These are phyloP conservation scores for Nicotiana otophora DNA, from an alignment of 257 asterid species.

Conservation along the genomic window DNA sequence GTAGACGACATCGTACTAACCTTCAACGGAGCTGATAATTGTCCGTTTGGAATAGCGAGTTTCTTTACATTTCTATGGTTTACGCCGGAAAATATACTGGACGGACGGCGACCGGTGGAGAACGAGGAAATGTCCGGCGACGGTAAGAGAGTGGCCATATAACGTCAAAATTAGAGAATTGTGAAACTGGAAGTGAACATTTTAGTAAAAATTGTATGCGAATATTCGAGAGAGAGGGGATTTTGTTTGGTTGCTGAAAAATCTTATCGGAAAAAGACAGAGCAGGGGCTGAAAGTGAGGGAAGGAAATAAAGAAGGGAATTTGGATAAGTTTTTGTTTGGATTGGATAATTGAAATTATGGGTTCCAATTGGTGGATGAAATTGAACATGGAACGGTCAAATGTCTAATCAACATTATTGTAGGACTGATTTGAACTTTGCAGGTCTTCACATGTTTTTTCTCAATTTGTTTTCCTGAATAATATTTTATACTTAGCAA, in stretches of 20 bases:
- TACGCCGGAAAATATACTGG: neutral
- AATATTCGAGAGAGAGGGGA: slow-evolving; percentile 15
- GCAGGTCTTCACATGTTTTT: no score
- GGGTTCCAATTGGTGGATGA: slow-evolving; percentile 15
- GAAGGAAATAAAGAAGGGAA: slow-evolving; percentile 10
- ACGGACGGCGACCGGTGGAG: slow-evolving; percentile 13
- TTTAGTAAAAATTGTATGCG: neutral
- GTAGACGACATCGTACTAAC: slow-evolving; percentile 31
- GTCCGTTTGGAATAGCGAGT: slow-evolving; percentile 14
- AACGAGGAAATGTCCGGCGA: slow-evolving; percentile 31
- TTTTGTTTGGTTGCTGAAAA: slow-evolving; percentile 5
- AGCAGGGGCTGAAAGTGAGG: slow-evolving; percentile 30
- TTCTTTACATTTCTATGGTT: neutral
- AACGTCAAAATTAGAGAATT: slow-evolving; percentile 26
- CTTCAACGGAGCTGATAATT: slow-evolving; percentile 34
- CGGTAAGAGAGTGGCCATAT: slow-evolving; percentile 32
- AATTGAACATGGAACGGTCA: slow-evolving; percentile 12
- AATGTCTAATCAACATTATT: neutral
- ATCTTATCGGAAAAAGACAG: slow-evolving; percentile 33
- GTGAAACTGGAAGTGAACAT: neutral
- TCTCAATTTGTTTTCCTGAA: no score
- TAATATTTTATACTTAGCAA: no score
- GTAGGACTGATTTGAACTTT: no score
- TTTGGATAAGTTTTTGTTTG: slow-evolving; percentile 12
- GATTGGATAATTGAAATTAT: neutral